Conservation (phyloP, 2,329 filamentous ascomycete genomes). For the Ramularia endophylla region DNA sequence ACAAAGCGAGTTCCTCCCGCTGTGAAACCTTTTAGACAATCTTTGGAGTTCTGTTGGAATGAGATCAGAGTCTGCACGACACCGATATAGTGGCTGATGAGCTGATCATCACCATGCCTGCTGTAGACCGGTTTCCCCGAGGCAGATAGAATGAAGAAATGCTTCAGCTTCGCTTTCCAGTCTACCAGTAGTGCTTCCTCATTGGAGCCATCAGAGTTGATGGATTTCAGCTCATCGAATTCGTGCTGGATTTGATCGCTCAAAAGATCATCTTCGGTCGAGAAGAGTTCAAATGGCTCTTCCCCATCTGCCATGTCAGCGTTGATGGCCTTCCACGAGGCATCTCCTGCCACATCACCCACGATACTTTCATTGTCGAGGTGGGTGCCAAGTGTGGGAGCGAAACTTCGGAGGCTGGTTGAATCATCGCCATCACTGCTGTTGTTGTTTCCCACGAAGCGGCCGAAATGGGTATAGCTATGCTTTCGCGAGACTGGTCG, state of each 20-base stretch:
- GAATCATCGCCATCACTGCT: constrained; percentile 59
- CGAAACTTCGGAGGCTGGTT: constrained; percentile 61
- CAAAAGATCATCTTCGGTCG: constrained; percentile 41
- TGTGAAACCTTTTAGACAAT: constrained; percentile 74
- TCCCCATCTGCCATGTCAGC: constrained; percentile 53
- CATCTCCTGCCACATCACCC: constrained; percentile 61
- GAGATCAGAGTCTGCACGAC: constrained; percentile 97
- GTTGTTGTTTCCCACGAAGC: constrained; percentile 40
- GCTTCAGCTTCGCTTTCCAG: constrained; percentile 93
- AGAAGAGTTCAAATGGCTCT: constrained; percentile 54
- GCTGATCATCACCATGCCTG: constrained; percentile 79
- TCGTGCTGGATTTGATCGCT: constrained; percentile 67
- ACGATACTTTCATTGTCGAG: constrained; percentile 79
- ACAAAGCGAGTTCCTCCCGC: constrained; percentile 85
- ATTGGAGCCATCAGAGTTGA: constrained; percentile 47
- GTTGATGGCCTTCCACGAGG: constrained; percentile 62
- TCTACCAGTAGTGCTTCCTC: constrained; percentile 55
- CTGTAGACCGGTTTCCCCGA: constrained; percentile 98
- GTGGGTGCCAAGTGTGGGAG: constrained; percentile 55
- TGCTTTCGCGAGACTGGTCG: constrained; percentile 35
- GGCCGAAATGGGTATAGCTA: constrained; percentile 34
- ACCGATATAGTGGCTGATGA: constrained; percentile 91
- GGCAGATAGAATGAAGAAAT: constrained; percentile 93
- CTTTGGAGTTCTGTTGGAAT: constrained; percentile 78
- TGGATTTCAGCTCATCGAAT: constrained; percentile 67